phyloP scores from a whole-genome alignment of 768 basidiomycete species.

The Agaricus sinodeliciosus region DNA sequence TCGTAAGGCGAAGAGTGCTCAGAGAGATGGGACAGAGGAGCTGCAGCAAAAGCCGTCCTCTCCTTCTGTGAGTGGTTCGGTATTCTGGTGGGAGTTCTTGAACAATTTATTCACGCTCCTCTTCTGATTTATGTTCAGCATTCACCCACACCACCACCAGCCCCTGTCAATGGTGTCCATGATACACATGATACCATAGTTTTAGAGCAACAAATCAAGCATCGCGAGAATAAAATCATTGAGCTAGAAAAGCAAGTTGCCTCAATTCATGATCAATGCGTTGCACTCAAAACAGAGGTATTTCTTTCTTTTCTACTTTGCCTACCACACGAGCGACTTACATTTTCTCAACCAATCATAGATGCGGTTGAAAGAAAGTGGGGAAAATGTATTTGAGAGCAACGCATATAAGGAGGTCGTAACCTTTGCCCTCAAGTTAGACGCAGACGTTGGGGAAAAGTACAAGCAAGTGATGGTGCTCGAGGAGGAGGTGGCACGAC shows the following conservation, averaged over 20 bases:
- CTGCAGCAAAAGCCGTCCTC: slow-evolving; percentile 47
- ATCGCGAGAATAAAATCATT: slow-evolving; percentile 38
- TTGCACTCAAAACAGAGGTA: slow-evolving; percentile 40
- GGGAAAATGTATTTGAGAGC: slow-evolving; percentile 2
- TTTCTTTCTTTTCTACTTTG: slow-evolving; percentile 3
- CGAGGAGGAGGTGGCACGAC: slow-evolving; percentile 5
- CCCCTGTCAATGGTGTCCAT: slow-evolving; percentile 32
- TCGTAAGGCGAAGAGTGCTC: slow-evolving; percentile 24
- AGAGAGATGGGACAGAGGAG: slow-evolving; percentile 38
- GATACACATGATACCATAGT: slow-evolving; percentile 29
- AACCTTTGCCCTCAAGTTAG: slow-evolving; percentile 4
- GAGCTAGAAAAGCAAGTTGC: slow-evolving; percentile 42
- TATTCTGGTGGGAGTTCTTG: slow-evolving; percentile 54
- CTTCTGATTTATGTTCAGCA: slow-evolving; percentile 45
- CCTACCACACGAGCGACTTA: not conserved
- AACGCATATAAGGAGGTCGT: slow-evolving; percentile 6
- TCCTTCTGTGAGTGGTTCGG: slow-evolving; percentile 68
- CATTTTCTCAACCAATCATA: not conserved
- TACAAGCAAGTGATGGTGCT: slow-evolving; percentile 1
- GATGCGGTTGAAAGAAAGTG: slow-evolving; percentile 7
- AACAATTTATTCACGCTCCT: slow-evolving; percentile 31
- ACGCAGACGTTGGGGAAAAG: slow-evolving; percentile 2
- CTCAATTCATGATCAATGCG: slow-evolving; percentile 38
- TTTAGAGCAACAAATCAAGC: slow-evolving; percentile 34
- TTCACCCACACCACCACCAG: slow-evolving; percentile 19